Evolutionary conservation across 192 early-diverging fungal genomes (phyloP).

Genomic region (Umbelopsis isabellina): DNA sequence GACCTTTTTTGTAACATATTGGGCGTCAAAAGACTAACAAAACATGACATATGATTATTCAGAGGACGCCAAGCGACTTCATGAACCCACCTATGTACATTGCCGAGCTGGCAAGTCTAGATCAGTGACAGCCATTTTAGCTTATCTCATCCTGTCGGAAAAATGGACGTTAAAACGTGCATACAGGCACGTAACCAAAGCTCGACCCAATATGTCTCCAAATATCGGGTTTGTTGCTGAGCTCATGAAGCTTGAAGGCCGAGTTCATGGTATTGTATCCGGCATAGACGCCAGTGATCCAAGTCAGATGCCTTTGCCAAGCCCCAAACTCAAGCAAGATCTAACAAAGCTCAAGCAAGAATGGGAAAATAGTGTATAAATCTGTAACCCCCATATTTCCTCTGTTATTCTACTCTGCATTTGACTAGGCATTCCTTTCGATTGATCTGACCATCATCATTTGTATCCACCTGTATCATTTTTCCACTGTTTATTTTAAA

Average conservation of each 20-base stretch:
- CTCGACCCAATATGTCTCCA: constrained; percentile 68
- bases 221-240: constrained; percentile 81
- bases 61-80: constrained; percentile 38
- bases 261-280: constrained; percentile 44
- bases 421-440: too few relatives aligned
- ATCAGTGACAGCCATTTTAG: constrained; percentile 72
- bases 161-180: constrained; percentile 68
- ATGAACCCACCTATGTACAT: constrained; percentile 70
- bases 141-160: constrained; percentile 63
- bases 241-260: constrained; percentile 69
- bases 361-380: neutral
- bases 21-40: neutral
- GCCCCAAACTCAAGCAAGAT: constrained; percentile 14
- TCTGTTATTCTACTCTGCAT: too few relatives aligned
- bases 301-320: constrained; percentile 8
- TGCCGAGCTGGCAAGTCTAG: constrained; percentile 82
- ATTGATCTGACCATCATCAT: too few relatives aligned
- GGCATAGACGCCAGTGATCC: constrained; percentile 1
- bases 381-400: too few relatives aligned
- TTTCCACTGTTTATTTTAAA: too few relatives aligned
- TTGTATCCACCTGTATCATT: too few relatives aligned
- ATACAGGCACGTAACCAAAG: constrained; percentile 65
- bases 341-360: constrained; percentile 10
- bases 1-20: neutral
- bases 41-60: neutral